Percentiles rank a stretch among this genome's conserved stretches.
phyloP scores from a whole-genome alignment of 2,329 filamentous ascomycete species.

The Cordyceps javanica region DNA sequence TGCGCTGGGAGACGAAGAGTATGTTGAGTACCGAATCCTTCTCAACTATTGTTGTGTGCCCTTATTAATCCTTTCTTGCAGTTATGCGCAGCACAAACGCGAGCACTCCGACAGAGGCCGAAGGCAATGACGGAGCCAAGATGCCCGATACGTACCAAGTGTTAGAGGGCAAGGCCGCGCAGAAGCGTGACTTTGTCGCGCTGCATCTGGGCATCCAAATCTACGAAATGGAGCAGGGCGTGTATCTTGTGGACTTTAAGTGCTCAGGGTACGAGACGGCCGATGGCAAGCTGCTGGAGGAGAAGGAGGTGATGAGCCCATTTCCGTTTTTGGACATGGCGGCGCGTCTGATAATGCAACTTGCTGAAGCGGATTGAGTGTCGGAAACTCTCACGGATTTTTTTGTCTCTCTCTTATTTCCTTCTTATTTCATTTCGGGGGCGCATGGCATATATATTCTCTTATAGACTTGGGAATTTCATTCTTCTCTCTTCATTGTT shows the following conservation, averaged over 20 bases:
- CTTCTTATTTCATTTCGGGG: neutral
- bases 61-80: conserved; percentile 15
- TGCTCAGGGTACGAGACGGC: conserved; percentile 88
- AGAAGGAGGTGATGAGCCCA: conserved; percentile 91
- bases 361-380: conserved; percentile 59
- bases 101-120: conserved; percentile 12
- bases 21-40: conserved; percentile 35
- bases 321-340: conserved; percentile 96
- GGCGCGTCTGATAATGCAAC: conserved; percentile 83
- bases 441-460: neutral
- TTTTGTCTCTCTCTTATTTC: neutral
- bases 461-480: neutral
- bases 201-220: conserved; percentile 95
- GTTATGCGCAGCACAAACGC: conserved; percentile 33
- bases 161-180: conserved; percentile 31
- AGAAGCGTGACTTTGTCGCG: conserved; percentile 63
- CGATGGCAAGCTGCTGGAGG: conserved; percentile 69
- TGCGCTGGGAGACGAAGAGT: conserved; percentile 80
- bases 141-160: conserved; percentile 34
- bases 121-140: conserved; percentile 16
- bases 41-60: neutral
- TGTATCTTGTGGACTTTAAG: conserved; percentile 97
- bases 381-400: neutral
- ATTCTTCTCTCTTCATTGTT: neutral
- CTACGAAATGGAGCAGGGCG: conserved; percentile 86